Evolutionary conservation across 176 grass and related monocot species (phyloP).

Genomic region (Hordeum marinum): DNA sequence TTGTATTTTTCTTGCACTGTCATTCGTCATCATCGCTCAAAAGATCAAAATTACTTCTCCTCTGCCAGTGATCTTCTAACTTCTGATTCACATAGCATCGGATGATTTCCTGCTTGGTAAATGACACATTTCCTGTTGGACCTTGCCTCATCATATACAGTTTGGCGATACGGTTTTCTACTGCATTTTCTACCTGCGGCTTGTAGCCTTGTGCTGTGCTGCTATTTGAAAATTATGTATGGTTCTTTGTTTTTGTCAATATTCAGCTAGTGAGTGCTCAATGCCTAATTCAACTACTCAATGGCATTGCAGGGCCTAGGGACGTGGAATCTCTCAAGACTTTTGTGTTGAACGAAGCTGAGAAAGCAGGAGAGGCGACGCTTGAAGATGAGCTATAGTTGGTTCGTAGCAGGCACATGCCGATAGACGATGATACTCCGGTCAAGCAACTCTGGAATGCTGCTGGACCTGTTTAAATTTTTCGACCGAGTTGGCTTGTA

Average conservation of each 20-base stretch:
- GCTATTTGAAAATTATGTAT: neutral
- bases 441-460: neutral
- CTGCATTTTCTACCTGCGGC: neutral
- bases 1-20: neutral
- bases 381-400: slow-evolving; percentile 20
- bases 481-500: neutral
- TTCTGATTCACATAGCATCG: neutral
- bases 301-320: slow-evolving; percentile 54
- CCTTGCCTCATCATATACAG: neutral
- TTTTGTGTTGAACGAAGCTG: slow-evolving; percentile 72
- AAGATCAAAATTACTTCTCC: neutral
- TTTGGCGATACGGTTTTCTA: neutral
- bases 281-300: neutral
- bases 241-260: neutral
- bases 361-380: slow-evolving; percentile 53
- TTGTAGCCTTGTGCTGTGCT: neutral
- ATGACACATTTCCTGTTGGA: neutral
- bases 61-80: neutral
- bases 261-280: neutral
- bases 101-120: no score
- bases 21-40: neutral
- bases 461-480: neutral
- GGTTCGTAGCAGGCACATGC: neutral
- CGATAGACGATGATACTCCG: neutral
- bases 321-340: slow-evolving; percentile 75